Conservation (phyloP, 805 yeast genomes). For the Wickerhamiella parazyma region DNA sequence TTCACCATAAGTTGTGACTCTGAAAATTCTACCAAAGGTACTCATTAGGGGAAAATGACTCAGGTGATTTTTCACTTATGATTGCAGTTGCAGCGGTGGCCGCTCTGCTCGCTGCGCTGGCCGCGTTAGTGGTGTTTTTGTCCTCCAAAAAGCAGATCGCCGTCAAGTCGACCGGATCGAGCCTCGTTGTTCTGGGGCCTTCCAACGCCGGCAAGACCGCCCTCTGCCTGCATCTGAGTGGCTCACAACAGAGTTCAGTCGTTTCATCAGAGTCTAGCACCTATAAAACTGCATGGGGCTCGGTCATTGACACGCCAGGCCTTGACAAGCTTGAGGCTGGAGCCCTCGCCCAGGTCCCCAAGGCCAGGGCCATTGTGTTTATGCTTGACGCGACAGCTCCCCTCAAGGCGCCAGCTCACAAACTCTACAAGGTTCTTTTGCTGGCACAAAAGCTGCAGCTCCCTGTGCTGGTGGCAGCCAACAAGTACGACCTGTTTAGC, state of each 20-base stretch:
- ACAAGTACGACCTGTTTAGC: conserved; percentile 76
- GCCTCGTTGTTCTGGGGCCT: conserved; percentile 53
- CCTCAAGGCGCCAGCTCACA: conserved; percentile 42
- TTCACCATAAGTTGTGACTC: conserved; percentile 94
- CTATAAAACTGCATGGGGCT: conserved; percentile 5
- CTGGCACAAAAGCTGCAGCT: conserved; percentile 50
- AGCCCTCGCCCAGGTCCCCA: conserved; percentile 35
- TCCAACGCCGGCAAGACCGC: conserved; percentile 55
- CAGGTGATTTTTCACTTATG: not conserved
- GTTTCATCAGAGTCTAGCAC: conserved; percentile 40
- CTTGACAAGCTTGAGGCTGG: conserved; percentile 57
- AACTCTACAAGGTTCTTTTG: conserved; percentile 44
- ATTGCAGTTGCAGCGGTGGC: conserved; percentile 4
- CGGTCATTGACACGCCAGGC: conserved; percentile 79
- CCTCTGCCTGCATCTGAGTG: conserved; percentile 29
- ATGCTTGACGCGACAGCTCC: conserved; percentile 55
- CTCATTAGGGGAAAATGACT: conserved; percentile 37
- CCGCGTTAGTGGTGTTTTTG: conserved; percentile 4
- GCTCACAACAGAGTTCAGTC: conserved; percentile 16
- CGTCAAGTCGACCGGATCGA: conserved; percentile 31
- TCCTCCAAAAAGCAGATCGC: conserved; percentile 3
- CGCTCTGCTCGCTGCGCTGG: conserved; percentile 12
- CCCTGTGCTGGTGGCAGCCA: conserved; percentile 65
- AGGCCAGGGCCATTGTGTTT: conserved; percentile 54
- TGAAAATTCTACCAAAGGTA: conserved; percentile 49